A percentile compares a stretch with the other conserved stretches of the same genome.
These are phyloP conservation scores for Lactarius pseudohatsudake DNA, from an alignment of 768 basidiomycete genomes.

Conservation along the genomic window DNA sequence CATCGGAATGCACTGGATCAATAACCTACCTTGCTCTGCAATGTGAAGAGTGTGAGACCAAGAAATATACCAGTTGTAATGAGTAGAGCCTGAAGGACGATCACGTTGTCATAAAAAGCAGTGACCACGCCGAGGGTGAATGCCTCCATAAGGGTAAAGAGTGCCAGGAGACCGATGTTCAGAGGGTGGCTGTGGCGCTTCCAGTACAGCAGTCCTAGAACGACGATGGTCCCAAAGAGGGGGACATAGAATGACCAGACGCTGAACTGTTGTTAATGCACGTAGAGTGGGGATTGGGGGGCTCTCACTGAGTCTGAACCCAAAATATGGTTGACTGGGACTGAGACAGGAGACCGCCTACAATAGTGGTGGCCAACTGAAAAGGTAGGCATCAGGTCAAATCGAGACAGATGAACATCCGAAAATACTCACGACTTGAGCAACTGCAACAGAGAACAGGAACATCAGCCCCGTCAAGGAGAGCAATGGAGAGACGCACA, in stretches of 20 bases:
- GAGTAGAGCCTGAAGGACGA: conserved; percentile 87
- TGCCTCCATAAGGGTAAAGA: conserved; percentile 91
- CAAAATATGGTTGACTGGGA: conserved; percentile 61
- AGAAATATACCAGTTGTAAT: conserved; percentile 93
- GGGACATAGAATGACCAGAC: conserved; percentile 80
- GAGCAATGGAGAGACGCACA: conserved; percentile 49
- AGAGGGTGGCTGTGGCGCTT: conserved; percentile 89
- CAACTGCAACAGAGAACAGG: conserved; percentile 44
- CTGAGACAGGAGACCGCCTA: conserved; percentile 69
- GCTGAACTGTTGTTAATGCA: conserved; percentile 38
- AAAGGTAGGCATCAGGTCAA: conserved; percentile 17
- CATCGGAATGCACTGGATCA: not conserved
- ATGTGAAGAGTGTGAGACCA: conserved; percentile 90
- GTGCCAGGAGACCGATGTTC: conserved; percentile 80
- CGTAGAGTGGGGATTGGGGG: conserved; percentile 8
- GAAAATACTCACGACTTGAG: conserved; percentile 61
- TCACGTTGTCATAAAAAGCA: conserved; percentile 65
- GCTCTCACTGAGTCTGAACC: conserved; percentile 68
- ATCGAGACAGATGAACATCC: not conserved
- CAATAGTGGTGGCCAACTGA: conserved; percentile 71
- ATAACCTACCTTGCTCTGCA: conserved; percentile 81
- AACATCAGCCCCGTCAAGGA: not conserved
- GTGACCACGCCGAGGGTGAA: conserved; percentile 85
- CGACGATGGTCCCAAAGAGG: conserved; percentile 74
- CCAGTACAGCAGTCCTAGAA: conserved; percentile 82